Conservation (phyloP, 2,329 filamentous ascomycete species). For the Sporothrix brasiliensis region DNA sequence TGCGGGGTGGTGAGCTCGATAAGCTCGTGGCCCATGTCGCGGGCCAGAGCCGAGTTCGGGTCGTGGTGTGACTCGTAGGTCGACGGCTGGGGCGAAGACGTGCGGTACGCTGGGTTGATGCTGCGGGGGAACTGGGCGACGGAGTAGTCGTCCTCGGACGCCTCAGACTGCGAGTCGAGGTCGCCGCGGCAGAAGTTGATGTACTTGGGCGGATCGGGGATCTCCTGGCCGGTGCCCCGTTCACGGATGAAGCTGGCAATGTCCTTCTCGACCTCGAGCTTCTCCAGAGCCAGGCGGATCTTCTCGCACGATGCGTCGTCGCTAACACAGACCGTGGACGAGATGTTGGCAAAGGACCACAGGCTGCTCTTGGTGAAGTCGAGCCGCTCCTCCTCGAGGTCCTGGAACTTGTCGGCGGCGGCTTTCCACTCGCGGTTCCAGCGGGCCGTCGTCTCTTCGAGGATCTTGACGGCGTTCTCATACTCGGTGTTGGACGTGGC, state of each 20-base stretch:
- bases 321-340: conserved; percentile 95
- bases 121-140: conserved; percentile 94
- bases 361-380: conserved; percentile 98
- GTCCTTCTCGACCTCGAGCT: conserved; percentile 93
- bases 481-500: conserved; percentile 91
- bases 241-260: conserved; percentile 87
- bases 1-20: conserved; percentile 45
- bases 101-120: conserved; percentile 93
- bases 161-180: conserved; percentile 77
- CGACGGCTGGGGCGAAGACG: conserved; percentile 94
- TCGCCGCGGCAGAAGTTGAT: conserved; percentile 98
- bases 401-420: conserved; percentile 98
- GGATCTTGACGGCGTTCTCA: conserved; percentile 84
- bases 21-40: conserved; percentile 55
- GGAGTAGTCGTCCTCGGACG: conserved; percentile 88
- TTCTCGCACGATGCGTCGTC: conserved; percentile 97
- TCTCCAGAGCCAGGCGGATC: conserved; percentile 87
- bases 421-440: conserved; percentile 99
- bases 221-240: conserved; percentile 90
- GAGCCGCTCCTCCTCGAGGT: conserved; percentile 92
- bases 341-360: conserved; percentile 97
- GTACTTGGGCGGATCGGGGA: conserved; percentile 94
- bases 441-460: conserved; percentile 90
- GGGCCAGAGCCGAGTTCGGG: conserved; percentile 70
- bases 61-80: conserved; percentile 92